Base-by-base conservation (phyloP, 768 basidiomycete species). In the Rhodotorula paludigena region DNA sequence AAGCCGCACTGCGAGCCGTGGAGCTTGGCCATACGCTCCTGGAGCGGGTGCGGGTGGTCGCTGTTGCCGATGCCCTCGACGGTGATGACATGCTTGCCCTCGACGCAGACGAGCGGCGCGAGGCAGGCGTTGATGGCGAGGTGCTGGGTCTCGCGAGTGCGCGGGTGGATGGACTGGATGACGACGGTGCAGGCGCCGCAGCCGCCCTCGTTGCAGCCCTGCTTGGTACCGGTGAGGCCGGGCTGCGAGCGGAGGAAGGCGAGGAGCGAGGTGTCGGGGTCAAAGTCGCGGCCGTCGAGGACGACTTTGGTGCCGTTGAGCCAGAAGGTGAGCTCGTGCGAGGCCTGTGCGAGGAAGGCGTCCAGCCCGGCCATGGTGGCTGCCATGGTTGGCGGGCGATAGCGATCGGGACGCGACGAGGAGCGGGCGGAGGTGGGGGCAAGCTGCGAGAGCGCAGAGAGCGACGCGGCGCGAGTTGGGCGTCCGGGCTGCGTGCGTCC, bases 1-100 rank as follows among this genome's bases (percentile, higher is more conserved):
- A 65, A 64, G 7, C 67, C 65, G 41, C 71, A 74, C 47, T 74
- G 69, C 1, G 25, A 38, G 21, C 72, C 72, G 28, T 35, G 36
- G 3, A 73, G 53, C 48, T 63, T 63, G 52, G 47, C 53, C 41
- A 76, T 61, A 11, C 75, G 60, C 38, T 74, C 64, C n/a, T 74
- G 75, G 2, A 76, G 45, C 12, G 75, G 74, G 41, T 76, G 75
- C 16, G 75, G 75, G 63, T 74, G 68, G 55, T 60, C 54, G 11
- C 67, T 61, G 35, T 56, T 59, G 32, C 75, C 75, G 53, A 76
- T 58, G 8, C 62, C 75, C 52, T 74, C 74, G 49, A 73, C 68
- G 30, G 75, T 76, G 51, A 76, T 68, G 55, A 74, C 60, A 35
- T 76, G 75, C 39, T 66, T 68, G 9, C 75, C 75, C 44, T 74